Evolutionary conservation across 352 stramenopile species (phyloP).

Genomic region (Peronospora destructor): DNA sequence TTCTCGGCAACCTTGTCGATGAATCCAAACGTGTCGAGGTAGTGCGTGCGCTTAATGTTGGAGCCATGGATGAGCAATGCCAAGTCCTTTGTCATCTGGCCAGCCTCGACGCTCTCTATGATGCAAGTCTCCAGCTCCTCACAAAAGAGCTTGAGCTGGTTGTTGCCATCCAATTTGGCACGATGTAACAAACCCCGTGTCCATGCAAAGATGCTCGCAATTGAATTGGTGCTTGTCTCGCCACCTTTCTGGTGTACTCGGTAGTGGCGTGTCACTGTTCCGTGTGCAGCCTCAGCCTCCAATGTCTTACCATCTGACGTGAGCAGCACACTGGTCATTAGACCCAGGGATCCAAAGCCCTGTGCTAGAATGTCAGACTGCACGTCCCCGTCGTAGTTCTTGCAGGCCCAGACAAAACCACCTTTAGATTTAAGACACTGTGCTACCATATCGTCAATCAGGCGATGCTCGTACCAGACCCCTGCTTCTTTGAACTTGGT

Average conservation of each 20-base stretch:
- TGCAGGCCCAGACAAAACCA: slow-evolving; percentile 87
- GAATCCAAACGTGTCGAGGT: slow-evolving; percentile 74
- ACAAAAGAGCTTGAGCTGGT: slow-evolving; percentile 62
- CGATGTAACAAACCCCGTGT: slow-evolving; percentile 77
- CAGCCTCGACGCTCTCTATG: slow-evolving; percentile 76
- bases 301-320: slow-evolving; percentile 81
- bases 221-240: slow-evolving; percentile 86
- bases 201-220: slow-evolving; percentile 87
- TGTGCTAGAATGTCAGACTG: slow-evolving; percentile 87
- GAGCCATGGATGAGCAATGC: slow-evolving; percentile 72
- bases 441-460: slow-evolving; percentile 90
- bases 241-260: slow-evolving; percentile 83
- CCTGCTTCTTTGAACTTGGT: slow-evolving; percentile 57
- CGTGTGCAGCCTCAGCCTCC: slow-evolving; percentile 84
- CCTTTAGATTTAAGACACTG: slow-evolving; percentile 85
- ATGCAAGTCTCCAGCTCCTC: slow-evolving; percentile 68
- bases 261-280: slow-evolving; percentile 86
- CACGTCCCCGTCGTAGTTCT: slow-evolving; percentile 90
- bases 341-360: slow-evolving; percentile 80
- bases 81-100: slow-evolving; percentile 86
- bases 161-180: slow-evolving; percentile 81
- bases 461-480: slow-evolving; percentile 80
- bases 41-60: slow-evolving; percentile 73
- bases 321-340: slow-evolving; percentile 86
- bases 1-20: slow-evolving; percentile 51